Base-by-base conservation (phyloP, 306 rosid species). In the Lathyrus aphaca region DNA sequence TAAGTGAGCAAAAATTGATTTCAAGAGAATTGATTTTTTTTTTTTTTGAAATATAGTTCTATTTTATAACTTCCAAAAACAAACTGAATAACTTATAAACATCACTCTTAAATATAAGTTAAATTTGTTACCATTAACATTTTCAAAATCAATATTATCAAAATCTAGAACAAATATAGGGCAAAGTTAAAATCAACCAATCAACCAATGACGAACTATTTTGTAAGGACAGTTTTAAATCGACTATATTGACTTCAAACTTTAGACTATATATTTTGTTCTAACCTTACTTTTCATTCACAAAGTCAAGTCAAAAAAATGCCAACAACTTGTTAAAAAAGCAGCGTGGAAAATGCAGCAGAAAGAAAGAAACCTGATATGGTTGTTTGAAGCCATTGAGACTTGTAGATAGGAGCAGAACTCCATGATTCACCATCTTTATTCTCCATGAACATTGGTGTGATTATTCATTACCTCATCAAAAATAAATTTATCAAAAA, bases 321-420 rank as follows among this genome's bases (percentile, higher is more conserved):
- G 46, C 60, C 10, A 73, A 5, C 30, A 40, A 59, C 38, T 49
- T 53, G 11, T 16, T 37, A 16, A 57, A 23, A 44, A 49, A 45
- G 56, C 35, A 60, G 42, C 48, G 11, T 55, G 30, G 21, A 76
- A 14, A 32, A 77, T 63, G 75, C 56, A 25, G 48, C 46, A 70
- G 35, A 60, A 50, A 40, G 46, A 57, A 4, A 62, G 8, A 51
- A 4, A 83, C 85, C 87, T 83, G 85, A 77, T 71, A 83, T 46
- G 17, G 82, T 83, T 61, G 76, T 55, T 43, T 83, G 81, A 74
- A 83, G 85, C 81, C 85, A 83, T 56, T 77, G 83, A 49, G 81
- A 70, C 1, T 48, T 76, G 50, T 59, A 17, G 48, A 72, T 65
- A 30, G 68, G 79, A 42, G 66, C 44, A 65, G 73, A 73, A 53